phyloP scores from a whole-genome alignment of 1,284 basidiomycete genomes.

The Moesziomyces parantarcticus region DNA sequence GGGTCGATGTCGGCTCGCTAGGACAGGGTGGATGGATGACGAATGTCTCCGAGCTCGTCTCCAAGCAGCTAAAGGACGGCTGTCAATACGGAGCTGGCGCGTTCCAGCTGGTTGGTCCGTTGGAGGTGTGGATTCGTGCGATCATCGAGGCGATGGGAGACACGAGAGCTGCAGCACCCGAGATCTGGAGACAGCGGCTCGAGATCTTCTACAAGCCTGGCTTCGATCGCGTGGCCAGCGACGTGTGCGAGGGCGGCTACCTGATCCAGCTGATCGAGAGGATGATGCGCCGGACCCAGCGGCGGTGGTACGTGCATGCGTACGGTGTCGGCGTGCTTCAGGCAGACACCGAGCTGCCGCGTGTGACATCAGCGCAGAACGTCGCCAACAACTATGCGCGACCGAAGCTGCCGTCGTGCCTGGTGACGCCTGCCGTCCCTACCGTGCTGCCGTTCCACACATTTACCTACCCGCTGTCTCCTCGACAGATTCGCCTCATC shows the following conservation, averaged over 20 bases:
- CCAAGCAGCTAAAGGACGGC: constrained; percentile 71
- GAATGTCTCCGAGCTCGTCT: constrained; percentile 71
- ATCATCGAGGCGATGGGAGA: constrained; percentile 66
- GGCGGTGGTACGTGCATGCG: constrained; percentile 72
- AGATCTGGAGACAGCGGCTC: constrained; percentile 70
- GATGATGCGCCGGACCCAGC: constrained; percentile 72
- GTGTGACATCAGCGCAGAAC: constrained; percentile 17
- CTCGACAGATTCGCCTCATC: constrained; percentile 73
- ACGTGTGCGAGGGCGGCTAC: constrained; percentile 72
- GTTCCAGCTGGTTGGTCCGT: constrained; percentile 66
- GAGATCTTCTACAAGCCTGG: constrained; percentile 67
- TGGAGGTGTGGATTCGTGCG: constrained; percentile 71
- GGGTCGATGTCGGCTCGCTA: not conserved
- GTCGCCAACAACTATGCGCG: constrained; percentile 61
- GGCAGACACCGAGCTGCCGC: constrained; percentile 17
- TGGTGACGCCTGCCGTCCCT: constrained; percentile 71
- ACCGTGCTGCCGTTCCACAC: constrained; percentile 75
- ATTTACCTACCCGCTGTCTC: constrained; percentile 73
- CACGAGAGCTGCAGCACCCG: constrained; percentile 56
- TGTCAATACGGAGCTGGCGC: constrained; percentile 70
- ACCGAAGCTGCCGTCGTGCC: constrained; percentile 68
- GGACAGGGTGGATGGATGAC: constrained; percentile 70
- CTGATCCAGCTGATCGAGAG: constrained; percentile 73
- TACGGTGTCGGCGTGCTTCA: constrained; percentile 27
- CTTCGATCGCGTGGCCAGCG: constrained; percentile 57